phyloP scores from a whole-genome alignment of 345 rosid genomes.

The Linum trigynum region DNA sequence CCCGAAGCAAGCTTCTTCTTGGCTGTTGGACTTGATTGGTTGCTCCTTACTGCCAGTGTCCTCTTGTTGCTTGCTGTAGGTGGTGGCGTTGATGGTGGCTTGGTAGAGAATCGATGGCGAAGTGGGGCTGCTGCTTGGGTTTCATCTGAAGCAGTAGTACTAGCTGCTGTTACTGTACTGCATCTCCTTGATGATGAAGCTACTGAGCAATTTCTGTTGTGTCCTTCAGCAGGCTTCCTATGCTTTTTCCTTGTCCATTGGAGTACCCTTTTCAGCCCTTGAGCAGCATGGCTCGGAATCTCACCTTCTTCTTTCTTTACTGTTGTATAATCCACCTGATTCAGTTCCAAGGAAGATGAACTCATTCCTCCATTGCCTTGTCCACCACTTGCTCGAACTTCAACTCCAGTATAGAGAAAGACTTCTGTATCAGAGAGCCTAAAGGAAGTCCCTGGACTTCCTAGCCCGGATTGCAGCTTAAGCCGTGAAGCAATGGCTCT shows the following conservation, averaged over 20 bases:
- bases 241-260: constrained; percentile 55
- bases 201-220: neutral
- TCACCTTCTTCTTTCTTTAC: constrained; percentile 39
- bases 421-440: constrained; percentile 62
- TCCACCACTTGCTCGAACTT: constrained; percentile 31
- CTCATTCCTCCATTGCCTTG: constrained; percentile 33
- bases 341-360: constrained; percentile 40
- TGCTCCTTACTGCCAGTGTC: constrained; percentile 1
- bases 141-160: neutral
- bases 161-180: no score
- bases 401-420: constrained; percentile 45
- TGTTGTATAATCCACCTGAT: constrained; percentile 30
- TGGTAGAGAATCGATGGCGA: neutral
- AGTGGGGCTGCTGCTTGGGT: neutral
- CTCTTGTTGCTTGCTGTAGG: constrained; percentile 1
- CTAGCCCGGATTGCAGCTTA: constrained; percentile 55
- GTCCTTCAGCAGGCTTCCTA: constrained; percentile 17
- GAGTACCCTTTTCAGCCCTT: constrained; percentile 45
- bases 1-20: constrained; percentile 4
- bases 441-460: constrained; percentile 78
- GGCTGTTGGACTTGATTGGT: constrained; percentile 5
- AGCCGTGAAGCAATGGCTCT: constrained; percentile 55
- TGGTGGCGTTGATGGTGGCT: neutral
- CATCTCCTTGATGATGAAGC: neutral
- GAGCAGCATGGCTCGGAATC: constrained; percentile 42